Conservation (phyloP, 129 eudicot genomes). For the Sambucus nigra region DNA sequence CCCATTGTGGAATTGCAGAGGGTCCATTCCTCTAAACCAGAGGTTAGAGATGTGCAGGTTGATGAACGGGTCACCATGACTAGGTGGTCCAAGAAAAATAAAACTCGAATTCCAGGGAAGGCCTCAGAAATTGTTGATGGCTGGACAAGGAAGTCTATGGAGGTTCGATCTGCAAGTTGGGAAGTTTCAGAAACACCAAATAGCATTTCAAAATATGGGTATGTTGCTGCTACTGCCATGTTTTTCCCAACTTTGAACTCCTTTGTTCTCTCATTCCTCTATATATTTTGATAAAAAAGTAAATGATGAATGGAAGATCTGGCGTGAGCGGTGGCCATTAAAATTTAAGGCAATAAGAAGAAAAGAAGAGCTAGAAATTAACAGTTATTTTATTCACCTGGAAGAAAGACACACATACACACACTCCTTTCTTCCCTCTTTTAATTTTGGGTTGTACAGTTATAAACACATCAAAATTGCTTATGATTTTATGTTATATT, state of each 20-base stretch:
- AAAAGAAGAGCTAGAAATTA: background rate
- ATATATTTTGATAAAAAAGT: background rate
- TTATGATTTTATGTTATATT: no score
- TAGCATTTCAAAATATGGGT: conserved; percentile 59
- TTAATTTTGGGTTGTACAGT: no score
- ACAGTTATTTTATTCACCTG: background rate
- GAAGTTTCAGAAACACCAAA: conserved; percentile 55
- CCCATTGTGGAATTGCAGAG: conserved; percentile 39
- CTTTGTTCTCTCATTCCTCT: background rate
- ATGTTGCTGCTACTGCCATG: background rate
- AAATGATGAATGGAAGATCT: background rate
- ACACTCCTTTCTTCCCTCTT: no score
- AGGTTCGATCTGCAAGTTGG: conserved; percentile 58
- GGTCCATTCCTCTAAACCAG: conserved; percentile 32
- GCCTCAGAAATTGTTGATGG: conserved; percentile 37
- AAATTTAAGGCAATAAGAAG: background rate
- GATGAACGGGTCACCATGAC: conserved; percentile 72
- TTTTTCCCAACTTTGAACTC: background rate
- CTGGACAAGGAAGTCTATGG: conserved; percentile 62
- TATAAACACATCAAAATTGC: no score
- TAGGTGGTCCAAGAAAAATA: conserved; percentile 47
- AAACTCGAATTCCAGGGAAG: conserved; percentile 22
- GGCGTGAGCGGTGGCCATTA: background rate
- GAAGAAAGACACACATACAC: no score
- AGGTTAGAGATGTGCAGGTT: conserved; percentile 68